These are phyloP conservation scores for Byssoonygena ceratinophila DNA, from an alignment of 2,329 filamentous ascomycete species.

Conservation along the genomic window DNA sequence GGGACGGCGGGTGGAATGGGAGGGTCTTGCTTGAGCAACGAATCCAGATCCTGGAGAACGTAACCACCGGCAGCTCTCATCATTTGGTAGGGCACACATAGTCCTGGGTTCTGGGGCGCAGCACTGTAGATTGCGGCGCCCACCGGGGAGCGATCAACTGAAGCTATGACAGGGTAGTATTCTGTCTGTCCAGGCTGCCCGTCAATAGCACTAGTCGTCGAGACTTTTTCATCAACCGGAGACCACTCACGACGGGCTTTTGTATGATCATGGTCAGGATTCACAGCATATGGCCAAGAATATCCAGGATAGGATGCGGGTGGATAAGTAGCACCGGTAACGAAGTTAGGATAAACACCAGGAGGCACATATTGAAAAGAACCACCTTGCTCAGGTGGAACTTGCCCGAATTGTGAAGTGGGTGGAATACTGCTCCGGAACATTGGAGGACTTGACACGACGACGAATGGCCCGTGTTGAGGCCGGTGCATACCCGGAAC, in stretches of 20 bases:
- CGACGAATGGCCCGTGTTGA: conserved; percentile 20
- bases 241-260: conserved; percentile 33
- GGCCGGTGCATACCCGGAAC: conserved; percentile 23
- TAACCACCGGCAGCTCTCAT: conserved; percentile 39
- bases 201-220: conserved; percentile 56
- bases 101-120: conserved; percentile 54
- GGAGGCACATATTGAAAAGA: conserved; percentile 29
- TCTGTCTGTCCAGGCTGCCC: conserved; percentile 51
- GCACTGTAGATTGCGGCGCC: conserved; percentile 45
- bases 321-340: conserved; percentile 26
- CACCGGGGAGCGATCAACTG: conserved; percentile 49
- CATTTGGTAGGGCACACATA: conserved; percentile 34
- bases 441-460: conserved; percentile 27
- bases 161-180: conserved; percentile 49
- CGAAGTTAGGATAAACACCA: conserved; percentile 30
- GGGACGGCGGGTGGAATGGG: conserved; percentile 79
- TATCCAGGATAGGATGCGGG: conserved; percentile 27
- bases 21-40: conserved; percentile 63
- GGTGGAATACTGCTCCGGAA: conserved; percentile 25
- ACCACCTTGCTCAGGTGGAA: conserved; percentile 25
- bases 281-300: conserved; percentile 30
- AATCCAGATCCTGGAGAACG: conserved; percentile 47
- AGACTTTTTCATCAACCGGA: conserved; percentile 36
- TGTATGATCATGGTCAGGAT: conserved; percentile 29
- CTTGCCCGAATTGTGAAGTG: conserved; percentile 23